These are phyloP conservation scores for Tetracladium marchalianum DNA, from an alignment of 495 filamentous ascomycete species.

Conservation along the genomic window DNA sequence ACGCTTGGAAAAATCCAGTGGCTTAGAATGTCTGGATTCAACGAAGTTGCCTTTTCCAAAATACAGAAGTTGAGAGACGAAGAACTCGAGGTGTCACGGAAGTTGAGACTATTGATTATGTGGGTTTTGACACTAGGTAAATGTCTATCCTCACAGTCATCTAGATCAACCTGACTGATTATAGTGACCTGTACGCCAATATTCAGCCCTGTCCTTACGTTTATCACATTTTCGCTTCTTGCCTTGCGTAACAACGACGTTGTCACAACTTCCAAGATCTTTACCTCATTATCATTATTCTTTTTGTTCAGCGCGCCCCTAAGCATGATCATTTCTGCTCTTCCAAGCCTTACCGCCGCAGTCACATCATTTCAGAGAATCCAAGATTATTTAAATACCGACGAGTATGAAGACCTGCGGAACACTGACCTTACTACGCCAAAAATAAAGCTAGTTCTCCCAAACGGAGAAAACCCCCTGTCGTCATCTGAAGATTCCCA, in stretches of 20 bases:
- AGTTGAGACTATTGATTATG: too few relatives aligned
- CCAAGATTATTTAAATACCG: slow-evolving; percentile 17
- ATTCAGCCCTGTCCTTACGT: too few relatives aligned
- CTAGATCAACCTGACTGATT: too few relatives aligned
- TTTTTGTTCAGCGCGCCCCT: slow-evolving; percentile 23
- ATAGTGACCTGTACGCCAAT: too few relatives aligned
- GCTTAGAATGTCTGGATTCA: slow-evolving; percentile 35
- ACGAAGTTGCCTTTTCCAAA: slow-evolving; percentile 20
- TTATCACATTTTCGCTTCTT: too few relatives aligned
- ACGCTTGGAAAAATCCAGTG: slow-evolving; percentile 37
- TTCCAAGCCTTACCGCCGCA: slow-evolving; percentile 16
- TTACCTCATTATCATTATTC: slow-evolving; percentile 29
- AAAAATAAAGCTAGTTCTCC: too few relatives aligned
- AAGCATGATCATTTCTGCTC: slow-evolving; percentile 17
- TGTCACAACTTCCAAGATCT: slow-evolving; percentile 16
- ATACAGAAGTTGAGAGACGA: slow-evolving; percentile 31
- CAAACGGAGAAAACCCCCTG: too few relatives aligned
- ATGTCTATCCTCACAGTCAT: too few relatives aligned
- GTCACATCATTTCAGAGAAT: slow-evolving; percentile 26
- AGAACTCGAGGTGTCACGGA: slow-evolving; percentile 22
- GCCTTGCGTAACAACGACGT: neutral
- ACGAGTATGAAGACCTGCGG: too few relatives aligned
- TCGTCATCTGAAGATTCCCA: too few relatives aligned
- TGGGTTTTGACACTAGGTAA: too few relatives aligned
- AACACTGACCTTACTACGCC: too few relatives aligned